These are phyloP conservation scores for Bjerkandera adusta DNA, from an alignment of 1,284 basidiomycete species.

Conservation along the genomic window DNA sequence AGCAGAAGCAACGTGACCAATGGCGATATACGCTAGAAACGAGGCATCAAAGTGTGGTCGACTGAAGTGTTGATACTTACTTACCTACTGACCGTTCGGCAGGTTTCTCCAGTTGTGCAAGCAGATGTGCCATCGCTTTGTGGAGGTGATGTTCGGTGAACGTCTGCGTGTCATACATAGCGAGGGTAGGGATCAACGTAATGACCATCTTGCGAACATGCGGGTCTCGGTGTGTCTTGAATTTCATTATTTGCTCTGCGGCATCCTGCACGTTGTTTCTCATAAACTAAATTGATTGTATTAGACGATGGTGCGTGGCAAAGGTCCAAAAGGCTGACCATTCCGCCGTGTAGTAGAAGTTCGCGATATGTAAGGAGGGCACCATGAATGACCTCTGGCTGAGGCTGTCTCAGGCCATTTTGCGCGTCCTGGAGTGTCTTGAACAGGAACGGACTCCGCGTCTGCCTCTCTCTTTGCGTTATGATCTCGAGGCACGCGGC, in stretches of 20 bases:
- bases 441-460: slow-evolving; percentile 64
- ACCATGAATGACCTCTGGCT: slow-evolving; percentile 89
- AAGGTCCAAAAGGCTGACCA: slow-evolving; percentile 48
- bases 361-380: slow-evolving; percentile 92
- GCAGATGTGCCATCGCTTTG: slow-evolving; percentile 88
- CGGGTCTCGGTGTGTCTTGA: slow-evolving; percentile 84
- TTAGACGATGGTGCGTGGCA: background rate
- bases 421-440: slow-evolving; percentile 91
- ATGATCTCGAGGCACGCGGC: slow-evolving; percentile 89
- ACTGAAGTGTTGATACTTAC: slow-evolving; percentile 11
- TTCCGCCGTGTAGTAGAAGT: slow-evolving; percentile 89
- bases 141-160: slow-evolving; percentile 90
- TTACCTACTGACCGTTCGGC: slow-evolving; percentile 86
- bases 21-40: slow-evolving; percentile 84
- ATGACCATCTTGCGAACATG: slow-evolving; percentile 93
- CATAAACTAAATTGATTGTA: slow-evolving; percentile 71
- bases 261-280: slow-evolving; percentile 86
- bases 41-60: slow-evolving; percentile 14
- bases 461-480: slow-evolving; percentile 66
- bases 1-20: slow-evolving; percentile 92
- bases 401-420: slow-evolving; percentile 77
- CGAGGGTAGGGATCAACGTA: slow-evolving; percentile 89
- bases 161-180: slow-evolving; percentile 90
- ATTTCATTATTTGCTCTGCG: slow-evolving; percentile 89
- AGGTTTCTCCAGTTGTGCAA: slow-evolving; percentile 87